Base-by-base conservation (phyloP, 2,329 filamentous ascomycete genomes). In the Drechslerella dactyloides region DNA sequence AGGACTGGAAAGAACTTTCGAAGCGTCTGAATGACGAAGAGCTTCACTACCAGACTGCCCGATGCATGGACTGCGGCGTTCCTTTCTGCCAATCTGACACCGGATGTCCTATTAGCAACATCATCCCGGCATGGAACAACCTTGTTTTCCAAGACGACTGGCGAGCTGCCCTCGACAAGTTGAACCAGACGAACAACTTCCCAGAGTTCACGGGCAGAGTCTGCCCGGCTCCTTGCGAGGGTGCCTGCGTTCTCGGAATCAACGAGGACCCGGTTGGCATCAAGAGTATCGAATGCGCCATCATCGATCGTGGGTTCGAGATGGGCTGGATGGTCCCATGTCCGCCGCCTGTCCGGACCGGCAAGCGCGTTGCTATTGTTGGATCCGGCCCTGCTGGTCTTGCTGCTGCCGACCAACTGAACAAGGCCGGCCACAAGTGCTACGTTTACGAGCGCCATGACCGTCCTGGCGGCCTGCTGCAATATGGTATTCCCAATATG, bases 51-150 rank as follows among this genome's bases (percentile, higher is more conserved):
- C 93, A 97, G 81, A 89, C 92, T 52, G 93, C 93, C 73, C 90
- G 93, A 75, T 97, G 93, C 84, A 97, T 97, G 93, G 93, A 97
- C 82, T 97, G 93, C 73, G 93, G 93, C 86, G 93, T 97, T 73
- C 93, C 93, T 1, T 97, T 97, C 85, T 97, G 93, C 77, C 93
- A 97, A 81, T 96, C 92, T 19, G 93, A 97, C 76, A 92, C 90
- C 74, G 93, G 93, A 54, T 97, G 93, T 79, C 93, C 93, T 1
- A 97, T 97, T 80, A 92, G 89, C 76, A 97, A 97, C 82, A 96
- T 97, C 78, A 97, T 97, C 77, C 93, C 93, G 65, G 97, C 74
- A 37, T 77, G 76, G 76, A 77, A 77, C 35, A 75, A 76, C 19
- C 70, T 76, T 37, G 75, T 76, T 0, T 86, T 86, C 78, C 83